These are phyloP conservation scores for Botrytis fabae DNA, from an alignment of 2,329 filamentous ascomycete species.

Conservation along the genomic window DNA sequence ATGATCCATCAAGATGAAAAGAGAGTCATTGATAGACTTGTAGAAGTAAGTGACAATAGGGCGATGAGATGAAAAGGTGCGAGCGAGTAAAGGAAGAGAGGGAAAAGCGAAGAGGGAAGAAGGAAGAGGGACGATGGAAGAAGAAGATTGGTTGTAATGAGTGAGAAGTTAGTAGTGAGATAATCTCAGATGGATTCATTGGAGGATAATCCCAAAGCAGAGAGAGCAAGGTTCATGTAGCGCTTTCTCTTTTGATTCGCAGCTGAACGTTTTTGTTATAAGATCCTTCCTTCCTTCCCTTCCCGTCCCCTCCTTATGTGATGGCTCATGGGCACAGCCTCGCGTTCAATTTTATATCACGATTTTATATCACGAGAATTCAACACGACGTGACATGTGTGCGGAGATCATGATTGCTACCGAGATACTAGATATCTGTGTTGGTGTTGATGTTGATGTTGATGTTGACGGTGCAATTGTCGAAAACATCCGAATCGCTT, in stretches of 20 bases:
- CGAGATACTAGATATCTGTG: background rate
- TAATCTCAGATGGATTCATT: background rate
- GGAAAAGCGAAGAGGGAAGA: background rate
- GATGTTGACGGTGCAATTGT: no score
- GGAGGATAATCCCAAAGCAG: background rate
- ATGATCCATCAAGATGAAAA: conserved; percentile 6
- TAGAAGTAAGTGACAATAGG: conserved; percentile 13
- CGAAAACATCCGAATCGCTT: background rate
- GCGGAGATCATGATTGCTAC: background rate
- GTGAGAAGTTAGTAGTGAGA: background rate
- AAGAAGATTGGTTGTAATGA: background rate
- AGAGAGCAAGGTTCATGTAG: conserved; percentile 9
- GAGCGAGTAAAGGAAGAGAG: background rate
- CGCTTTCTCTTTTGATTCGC: conserved; percentile 5
- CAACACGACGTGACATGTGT: background rate
- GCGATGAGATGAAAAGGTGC: background rate
- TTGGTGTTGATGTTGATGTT: background rate
- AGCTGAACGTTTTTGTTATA: background rate
- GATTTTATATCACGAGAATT: conserved; percentile 5
- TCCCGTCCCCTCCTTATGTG: background rate
- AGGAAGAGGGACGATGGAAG: background rate
- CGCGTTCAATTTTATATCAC: background rate
- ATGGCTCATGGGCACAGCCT: background rate
- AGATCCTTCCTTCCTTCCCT: background rate
- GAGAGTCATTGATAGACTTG: background rate